Evolutionary conservation across 2,329 filamentous ascomycete species (phyloP).

Genomic region (Pseudogymnoascus sp.): DNA sequence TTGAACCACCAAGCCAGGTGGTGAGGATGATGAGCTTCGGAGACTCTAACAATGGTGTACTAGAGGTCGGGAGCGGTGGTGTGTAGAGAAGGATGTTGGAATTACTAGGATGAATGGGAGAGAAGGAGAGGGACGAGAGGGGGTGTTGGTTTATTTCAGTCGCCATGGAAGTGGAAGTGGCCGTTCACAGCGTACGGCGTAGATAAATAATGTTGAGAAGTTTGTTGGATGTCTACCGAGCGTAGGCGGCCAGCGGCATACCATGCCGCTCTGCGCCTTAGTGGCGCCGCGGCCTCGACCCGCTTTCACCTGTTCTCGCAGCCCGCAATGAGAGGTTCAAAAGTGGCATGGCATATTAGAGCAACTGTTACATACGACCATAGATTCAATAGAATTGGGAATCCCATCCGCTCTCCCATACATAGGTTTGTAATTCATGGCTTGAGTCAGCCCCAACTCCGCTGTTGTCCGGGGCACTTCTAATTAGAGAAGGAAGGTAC

Average conservation of each 20-base stretch:
- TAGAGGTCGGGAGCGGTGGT: background rate
- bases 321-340: too few species aligned
- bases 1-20: background rate
- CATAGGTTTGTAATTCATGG: too few species aligned
- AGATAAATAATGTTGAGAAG: background rate
- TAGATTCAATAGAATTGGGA: too few species aligned
- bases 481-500: background rate
- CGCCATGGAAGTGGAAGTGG: constrained; percentile 6
- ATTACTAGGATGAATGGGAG: constrained; percentile 15
- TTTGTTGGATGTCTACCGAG: background rate
- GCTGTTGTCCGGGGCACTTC: too few species aligned
- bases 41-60: background rate
- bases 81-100: constrained; percentile 11
- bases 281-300: too few species aligned
- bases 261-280: too few species aligned
- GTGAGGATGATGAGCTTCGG: constrained; percentile 2
- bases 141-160: background rate
- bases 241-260: too few species aligned
- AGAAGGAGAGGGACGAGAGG: constrained; percentile 18
- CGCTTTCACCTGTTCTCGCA: too few species aligned
- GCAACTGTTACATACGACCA: too few species aligned
- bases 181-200: background rate
- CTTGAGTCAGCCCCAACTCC: too few species aligned
- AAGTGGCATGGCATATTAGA: too few species aligned
- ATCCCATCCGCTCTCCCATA: too few species aligned